Percentiles rank a stretch among this genome's conserved stretches.
These are phyloP conservation scores for Nakazawaea holstii DNA, from an alignment of 805 yeast genomes.

Conservation along the genomic window DNA sequence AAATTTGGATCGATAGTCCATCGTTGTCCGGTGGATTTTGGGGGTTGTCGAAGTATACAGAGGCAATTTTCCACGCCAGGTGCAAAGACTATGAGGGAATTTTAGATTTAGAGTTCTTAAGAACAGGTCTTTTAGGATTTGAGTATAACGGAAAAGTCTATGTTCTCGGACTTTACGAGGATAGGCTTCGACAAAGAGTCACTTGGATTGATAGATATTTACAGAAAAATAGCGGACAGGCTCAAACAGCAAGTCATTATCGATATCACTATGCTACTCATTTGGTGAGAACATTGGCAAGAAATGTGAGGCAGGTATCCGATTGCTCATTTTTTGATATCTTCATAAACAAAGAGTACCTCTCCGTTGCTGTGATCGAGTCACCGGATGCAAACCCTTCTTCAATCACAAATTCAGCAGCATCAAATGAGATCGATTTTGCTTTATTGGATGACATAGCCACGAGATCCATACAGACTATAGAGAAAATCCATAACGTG, in stretches of 20 bases:
- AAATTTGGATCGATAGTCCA: conserved; percentile 95
- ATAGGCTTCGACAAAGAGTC: conserved; percentile 74
- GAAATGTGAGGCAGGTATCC: conserved; percentile 72
- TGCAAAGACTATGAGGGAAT: conserved; percentile 69
- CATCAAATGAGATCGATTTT: conserved; percentile 21
- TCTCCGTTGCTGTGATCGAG: conserved; percentile 84
- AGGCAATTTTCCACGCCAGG: conserved; percentile 73
- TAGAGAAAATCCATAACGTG: conserved; percentile 61
- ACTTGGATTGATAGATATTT: conserved; percentile 54
- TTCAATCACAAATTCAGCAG: neutral
- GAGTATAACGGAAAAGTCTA: conserved; percentile 81
- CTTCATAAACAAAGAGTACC: conserved; percentile 68
- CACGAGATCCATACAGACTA: conserved; percentile 34
- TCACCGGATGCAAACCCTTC: conserved; percentile 19
- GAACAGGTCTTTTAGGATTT: conserved; percentile 91
- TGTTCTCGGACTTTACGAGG: conserved; percentile 87
- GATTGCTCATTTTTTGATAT: conserved; percentile 93
- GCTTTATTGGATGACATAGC: conserved; percentile 46
- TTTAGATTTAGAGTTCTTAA: conserved; percentile 70
- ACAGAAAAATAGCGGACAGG: conserved; percentile 10
- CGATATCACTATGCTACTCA: conserved; percentile 85
- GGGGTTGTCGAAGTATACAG: conserved; percentile 64
- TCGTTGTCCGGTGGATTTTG: conserved; percentile 88
- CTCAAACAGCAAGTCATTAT: conserved; percentile 23
- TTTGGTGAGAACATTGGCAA: conserved; percentile 75